A percentile compares a stretch with the other conserved stretches of the same genome.
Conservation (phyloP, 352 stramenopile genomes). For the Phytophthora multivora region DNA sequence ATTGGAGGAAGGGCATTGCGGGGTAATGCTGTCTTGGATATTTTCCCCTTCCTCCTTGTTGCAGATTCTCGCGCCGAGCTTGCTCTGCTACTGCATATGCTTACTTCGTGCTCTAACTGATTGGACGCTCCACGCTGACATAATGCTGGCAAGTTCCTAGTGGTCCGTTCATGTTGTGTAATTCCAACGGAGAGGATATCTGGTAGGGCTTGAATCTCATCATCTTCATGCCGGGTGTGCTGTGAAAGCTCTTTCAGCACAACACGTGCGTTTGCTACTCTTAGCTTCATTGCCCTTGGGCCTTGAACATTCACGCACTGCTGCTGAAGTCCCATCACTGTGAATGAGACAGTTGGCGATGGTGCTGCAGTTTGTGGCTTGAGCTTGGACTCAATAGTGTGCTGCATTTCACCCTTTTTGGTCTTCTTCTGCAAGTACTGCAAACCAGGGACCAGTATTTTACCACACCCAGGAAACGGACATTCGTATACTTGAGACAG, state of each 20-base stretch:
- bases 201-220: constrained; percentile 6
- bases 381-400: background rate
- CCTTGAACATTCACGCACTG: background rate
- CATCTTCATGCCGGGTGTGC: background rate
- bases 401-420: constrained; percentile 10
- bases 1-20: constrained; percentile 9
- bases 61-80: background rate
- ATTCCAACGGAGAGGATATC: constrained; percentile 11
- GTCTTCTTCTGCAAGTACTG: constrained; percentile 36
- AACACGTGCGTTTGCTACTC: background rate
- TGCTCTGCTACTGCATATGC: background rate
- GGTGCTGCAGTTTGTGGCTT: background rate
- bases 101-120: constrained; percentile 20
- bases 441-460: constrained; percentile 69
- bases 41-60: constrained; percentile 2
- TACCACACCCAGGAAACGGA: constrained; percentile 49
- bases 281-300: background rate
- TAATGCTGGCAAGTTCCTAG: background rate
- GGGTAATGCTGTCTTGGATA: background rate
- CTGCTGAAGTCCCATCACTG: constrained; percentile 27
- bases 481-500: constrained; percentile 65
- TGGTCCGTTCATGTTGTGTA: background rate
- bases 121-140: constrained; percentile 7
- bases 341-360: constrained; percentile 15
- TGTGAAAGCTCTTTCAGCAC: background rate